A percentile compares a stretch with the other conserved stretches of the same genome.
Conservation (phyloP, 768 basidiomycete species). For the Podaxis sp. region DNA sequence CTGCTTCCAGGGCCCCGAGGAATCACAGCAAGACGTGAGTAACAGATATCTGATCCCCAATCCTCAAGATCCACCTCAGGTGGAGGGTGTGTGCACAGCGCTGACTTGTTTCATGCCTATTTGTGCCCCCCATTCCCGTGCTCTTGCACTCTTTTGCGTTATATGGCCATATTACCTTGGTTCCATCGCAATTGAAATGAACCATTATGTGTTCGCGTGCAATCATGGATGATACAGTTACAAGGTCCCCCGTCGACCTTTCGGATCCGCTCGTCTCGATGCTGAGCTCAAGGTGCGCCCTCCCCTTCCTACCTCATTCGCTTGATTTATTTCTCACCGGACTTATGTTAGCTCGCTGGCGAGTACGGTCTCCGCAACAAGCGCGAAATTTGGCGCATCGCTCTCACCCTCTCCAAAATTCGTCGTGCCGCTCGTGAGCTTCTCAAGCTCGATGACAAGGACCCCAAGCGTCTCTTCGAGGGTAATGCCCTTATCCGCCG, state of each 20-base stretch:
- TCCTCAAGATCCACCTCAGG: slow-evolving; percentile 64
- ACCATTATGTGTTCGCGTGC: neutral
- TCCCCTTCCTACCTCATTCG: neutral
- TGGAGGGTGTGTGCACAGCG: slow-evolving; percentile 59
- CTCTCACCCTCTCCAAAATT: slow-evolving; percentile 97
- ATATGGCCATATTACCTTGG: neutral
- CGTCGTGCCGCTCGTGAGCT: slow-evolving; percentile 99
- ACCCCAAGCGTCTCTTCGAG: slow-evolving; percentile 99
- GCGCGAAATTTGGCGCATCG: slow-evolving; percentile 99
- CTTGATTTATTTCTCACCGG: neutral
- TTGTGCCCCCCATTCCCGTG: slow-evolving; percentile 55
- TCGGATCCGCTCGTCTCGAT: slow-evolving; percentile 97
- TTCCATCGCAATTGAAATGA: slow-evolving; percentile 1
- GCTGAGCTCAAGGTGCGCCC: slow-evolving; percentile 89
- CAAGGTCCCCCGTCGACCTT: slow-evolving; percentile 98
- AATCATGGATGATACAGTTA: slow-evolving; percentile 52
- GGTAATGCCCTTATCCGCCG: slow-evolving; percentile 94
- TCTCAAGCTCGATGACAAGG: slow-evolving; percentile 99
- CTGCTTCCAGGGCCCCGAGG: slow-evolving; percentile 69
- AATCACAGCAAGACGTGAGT: slow-evolving; percentile 95
- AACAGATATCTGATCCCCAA: slow-evolving; percentile 19
- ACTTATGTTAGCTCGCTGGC: slow-evolving; percentile 77
- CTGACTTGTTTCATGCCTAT: slow-evolving; percentile 46
- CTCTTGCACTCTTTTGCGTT: slow-evolving; percentile 30
- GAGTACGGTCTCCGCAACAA: slow-evolving; percentile 99